Conservation (phyloP, 106 monocot genomes). For the Dendrobium chrysotoxum region DNA sequence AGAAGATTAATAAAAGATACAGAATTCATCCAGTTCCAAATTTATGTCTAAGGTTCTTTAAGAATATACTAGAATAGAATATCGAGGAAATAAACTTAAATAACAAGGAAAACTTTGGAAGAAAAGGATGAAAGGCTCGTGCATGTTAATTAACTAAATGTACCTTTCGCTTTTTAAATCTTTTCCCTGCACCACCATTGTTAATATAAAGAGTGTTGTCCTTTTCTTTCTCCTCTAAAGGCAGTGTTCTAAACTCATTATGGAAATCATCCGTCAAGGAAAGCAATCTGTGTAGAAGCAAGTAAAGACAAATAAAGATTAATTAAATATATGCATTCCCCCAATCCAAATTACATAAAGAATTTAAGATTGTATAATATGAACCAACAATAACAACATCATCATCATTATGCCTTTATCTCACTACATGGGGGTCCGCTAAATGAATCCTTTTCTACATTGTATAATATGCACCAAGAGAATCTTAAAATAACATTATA, state of each 20-base stretch:
- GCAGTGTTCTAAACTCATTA: slow-evolving; percentile 48
- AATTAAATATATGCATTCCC: not conserved
- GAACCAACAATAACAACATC: not conserved
- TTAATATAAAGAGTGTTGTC: slow-evolving; percentile 7
- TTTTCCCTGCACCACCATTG: slow-evolving; percentile 22
- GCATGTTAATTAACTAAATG: not conserved
- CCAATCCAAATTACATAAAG: not conserved
- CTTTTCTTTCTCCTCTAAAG: slow-evolving; percentile 30
- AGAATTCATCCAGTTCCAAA: not conserved
- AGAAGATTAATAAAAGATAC: not conserved
- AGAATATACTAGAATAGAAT: not conserved
- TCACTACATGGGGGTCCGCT: too few species aligned
- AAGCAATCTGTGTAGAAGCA: slow-evolving; percentile 38
- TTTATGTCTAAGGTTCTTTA: not conserved
- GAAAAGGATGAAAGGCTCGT: not conserved
- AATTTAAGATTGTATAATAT: not conserved
- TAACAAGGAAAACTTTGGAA: not conserved
- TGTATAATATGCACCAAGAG: not conserved
- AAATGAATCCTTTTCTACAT: too few species aligned
- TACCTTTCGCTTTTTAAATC: slow-evolving; percentile 31
- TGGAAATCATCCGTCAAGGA: slow-evolving; percentile 55
- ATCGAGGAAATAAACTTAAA: not conserved
- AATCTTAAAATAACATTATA: not conserved
- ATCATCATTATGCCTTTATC: too few species aligned
- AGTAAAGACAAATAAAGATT: not conserved